Conservation (phyloP, 2,329 filamentous ascomycete species). For the Neurospora crassa region DNA sequence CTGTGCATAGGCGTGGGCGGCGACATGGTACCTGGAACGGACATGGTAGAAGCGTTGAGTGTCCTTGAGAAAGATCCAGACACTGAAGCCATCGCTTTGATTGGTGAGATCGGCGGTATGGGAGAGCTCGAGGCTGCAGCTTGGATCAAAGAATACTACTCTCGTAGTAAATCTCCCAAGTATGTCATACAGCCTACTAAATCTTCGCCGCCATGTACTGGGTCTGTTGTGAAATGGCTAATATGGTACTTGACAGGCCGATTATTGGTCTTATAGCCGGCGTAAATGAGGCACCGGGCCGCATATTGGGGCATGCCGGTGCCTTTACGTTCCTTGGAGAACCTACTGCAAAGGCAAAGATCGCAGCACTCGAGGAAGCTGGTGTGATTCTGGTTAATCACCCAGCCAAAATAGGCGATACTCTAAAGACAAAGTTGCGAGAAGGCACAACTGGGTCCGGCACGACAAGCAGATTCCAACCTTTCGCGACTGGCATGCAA, state of each 20-base stretch:
- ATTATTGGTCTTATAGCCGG: slow-evolving; percentile 66
- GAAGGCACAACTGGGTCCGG: slow-evolving; percentile 18
- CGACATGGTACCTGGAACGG: slow-evolving; percentile 65
- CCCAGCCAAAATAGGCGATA: slow-evolving; percentile 62
- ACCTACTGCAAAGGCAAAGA: slow-evolving; percentile 54
- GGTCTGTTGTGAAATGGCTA: background rate
- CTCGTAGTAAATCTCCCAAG: slow-evolving; percentile 51
- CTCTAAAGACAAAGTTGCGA: slow-evolving; percentile 52
- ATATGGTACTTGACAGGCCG: slow-evolving; percentile 35
- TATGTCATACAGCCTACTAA: slow-evolving; percentile 24
- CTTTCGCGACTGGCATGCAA: background rate
- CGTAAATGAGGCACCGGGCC: slow-evolving; percentile 49
- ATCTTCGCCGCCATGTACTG: background rate
- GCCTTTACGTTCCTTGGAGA: slow-evolving; percentile 62
- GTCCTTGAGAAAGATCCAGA: slow-evolving; percentile 57
- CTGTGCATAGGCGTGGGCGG: slow-evolving; percentile 71
- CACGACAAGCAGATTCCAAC: background rate
- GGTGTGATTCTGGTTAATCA: slow-evolving; percentile 65
- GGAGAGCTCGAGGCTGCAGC: slow-evolving; percentile 63
- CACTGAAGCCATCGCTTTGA: slow-evolving; percentile 61
- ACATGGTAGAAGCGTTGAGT: slow-evolving; percentile 59
- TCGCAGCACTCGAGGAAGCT: slow-evolving; percentile 52
- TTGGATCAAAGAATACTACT: slow-evolving; percentile 57
- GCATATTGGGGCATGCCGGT: slow-evolving; percentile 72
- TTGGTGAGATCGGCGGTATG: slow-evolving; percentile 63